Evolutionary conservation across 495 filamentous ascomycete genomes (phyloP).

Genomic region (Penicillium lividum): DNA sequence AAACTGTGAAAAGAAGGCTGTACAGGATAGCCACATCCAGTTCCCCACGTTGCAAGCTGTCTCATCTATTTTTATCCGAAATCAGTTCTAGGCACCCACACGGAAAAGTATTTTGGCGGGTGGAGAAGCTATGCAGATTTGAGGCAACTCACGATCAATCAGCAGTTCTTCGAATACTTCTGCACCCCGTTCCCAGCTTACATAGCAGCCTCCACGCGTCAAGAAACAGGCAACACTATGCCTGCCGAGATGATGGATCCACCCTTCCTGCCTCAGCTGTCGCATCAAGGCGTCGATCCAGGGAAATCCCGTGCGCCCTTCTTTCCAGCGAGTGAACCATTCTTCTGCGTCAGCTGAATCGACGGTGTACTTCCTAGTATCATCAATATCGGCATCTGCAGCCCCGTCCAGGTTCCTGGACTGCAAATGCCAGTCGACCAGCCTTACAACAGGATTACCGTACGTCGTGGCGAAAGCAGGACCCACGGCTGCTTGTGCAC

Average conservation of each 20-base stretch:
- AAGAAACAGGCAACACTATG: constrained; percentile 74
- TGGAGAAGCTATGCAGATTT: background rate
- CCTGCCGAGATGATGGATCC: constrained; percentile 73
- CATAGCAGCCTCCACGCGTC: constrained; percentile 70
- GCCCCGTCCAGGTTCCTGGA: constrained; percentile 41
- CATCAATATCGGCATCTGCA: constrained; percentile 2
- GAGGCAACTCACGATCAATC: constrained; percentile 51
- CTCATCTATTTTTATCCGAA: constrained; percentile 46
- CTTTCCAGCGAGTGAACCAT: constrained; percentile 66
- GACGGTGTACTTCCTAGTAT: constrained; percentile 47
- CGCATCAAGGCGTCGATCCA: constrained; percentile 78
- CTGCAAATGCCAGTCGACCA: constrained; percentile 71
- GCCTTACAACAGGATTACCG: constrained; percentile 60
- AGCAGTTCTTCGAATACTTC: constrained; percentile 73
- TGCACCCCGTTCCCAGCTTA: constrained; percentile 72
- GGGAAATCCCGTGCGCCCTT: constrained; percentile 67
- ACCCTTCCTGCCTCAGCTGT: constrained; percentile 66
- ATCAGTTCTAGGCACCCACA: background rate
- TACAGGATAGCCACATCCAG: constrained; percentile 76
- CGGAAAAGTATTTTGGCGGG: background rate
- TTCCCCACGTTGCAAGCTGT: constrained; percentile 68
- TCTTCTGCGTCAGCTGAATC: constrained; percentile 56
- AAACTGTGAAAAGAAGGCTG: constrained; percentile 66
- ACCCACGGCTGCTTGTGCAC: constrained; percentile 64
- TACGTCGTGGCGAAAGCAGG: constrained; percentile 56